Evolutionary conservation across 164 flowering plant species (phyloP).

Genomic region (Kalanchoe fedtschenkoi): DNA sequence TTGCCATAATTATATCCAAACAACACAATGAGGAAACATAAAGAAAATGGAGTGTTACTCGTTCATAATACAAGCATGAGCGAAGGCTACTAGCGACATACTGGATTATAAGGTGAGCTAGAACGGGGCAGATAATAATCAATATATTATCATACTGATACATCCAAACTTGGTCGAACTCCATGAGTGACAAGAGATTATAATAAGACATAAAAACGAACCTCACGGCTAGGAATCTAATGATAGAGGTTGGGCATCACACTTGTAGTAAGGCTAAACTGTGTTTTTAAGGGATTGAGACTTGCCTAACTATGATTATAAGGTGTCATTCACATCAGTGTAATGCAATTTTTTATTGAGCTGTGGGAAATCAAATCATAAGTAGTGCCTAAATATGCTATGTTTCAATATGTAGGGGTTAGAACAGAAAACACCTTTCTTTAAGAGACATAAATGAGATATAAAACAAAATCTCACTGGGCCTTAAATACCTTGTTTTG

Average conservation of each 20-base stretch:
- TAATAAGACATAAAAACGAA: no score
- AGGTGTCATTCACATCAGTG: neutral
- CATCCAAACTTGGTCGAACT: no score
- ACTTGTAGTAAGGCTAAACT: neutral
- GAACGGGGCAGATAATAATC: no score
- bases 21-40: no score
- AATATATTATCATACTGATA: no score
- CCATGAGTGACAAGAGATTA: no score
- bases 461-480: neutral
- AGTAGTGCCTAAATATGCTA: neutral
- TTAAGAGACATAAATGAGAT: neutral
- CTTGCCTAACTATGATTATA: neutral
- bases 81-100: no score
- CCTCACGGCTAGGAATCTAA: neutral
- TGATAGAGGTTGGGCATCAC: neutral
- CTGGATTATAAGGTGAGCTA: no score
- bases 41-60: no score
- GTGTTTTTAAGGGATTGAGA: neutral
- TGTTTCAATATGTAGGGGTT: neutral
- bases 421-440: neutral
- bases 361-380: no score
- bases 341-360: neutral
- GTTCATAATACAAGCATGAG: no score
- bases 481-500: slow-evolving; percentile 17
- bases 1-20: no score